Evolutionary conservation across 2,329 filamentous ascomycete genomes (phyloP).

Genomic region (Cladosporium sp.): DNA sequence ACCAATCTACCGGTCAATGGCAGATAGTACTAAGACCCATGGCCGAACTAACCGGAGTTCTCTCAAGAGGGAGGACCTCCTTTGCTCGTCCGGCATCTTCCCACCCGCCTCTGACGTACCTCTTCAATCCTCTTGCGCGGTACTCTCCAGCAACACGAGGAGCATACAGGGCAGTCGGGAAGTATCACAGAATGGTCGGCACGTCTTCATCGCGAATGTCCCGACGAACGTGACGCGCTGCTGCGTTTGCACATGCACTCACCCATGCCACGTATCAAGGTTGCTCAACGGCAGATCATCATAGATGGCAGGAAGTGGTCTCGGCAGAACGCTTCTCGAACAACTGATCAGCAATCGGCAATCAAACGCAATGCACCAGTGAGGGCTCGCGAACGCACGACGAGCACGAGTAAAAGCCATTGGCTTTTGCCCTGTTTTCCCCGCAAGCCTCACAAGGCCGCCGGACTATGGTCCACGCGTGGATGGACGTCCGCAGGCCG

Average conservation of each 20-base stretch:
- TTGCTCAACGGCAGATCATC: not conserved
- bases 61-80: no score
- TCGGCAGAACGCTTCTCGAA: conserved; percentile 12
- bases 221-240: no score
- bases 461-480: not conserved
- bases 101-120: not conserved
- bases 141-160: no score
- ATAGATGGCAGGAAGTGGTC: not conserved
- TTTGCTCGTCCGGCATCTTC: no score
- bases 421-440: not conserved
- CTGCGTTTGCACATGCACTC: no score
- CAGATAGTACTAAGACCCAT: no score
- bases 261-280: no score
- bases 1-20: no score
- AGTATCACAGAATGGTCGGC: no score
- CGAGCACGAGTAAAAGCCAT: not conserved
- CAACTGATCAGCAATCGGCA: not conserved
- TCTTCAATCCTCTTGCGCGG: not conserved
- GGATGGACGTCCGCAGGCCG: conserved; percentile 2
- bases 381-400: not conserved
- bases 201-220: no score
- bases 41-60: no score
- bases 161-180: no score
- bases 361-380: not conserved
- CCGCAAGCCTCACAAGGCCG: not conserved